Evolutionary conservation across 2,329 filamentous ascomycete species (phyloP), one percentile per base, ranked within the genome.

Genomic region (Venturia aucupariae): DNA sequence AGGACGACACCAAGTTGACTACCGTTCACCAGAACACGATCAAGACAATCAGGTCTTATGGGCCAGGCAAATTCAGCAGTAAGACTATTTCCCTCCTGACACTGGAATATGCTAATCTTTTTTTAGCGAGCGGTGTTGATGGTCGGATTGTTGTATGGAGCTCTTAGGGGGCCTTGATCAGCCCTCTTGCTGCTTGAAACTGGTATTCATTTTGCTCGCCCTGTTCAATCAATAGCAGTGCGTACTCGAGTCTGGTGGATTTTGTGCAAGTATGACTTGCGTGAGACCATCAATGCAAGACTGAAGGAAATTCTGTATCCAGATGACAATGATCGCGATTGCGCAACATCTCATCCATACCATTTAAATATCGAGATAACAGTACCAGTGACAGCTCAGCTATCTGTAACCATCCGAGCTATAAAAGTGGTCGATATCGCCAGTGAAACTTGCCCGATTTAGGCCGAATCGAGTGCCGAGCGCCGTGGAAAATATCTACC

Each of bases 21-120:
- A 97, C 94, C 13, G 86, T 94, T 59, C 94, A 99, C 77, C 94
- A 99, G 75, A 99, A 99, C 78, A 96, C 92, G 32, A 90, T 99
- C 73, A 91, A 85, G 72, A 96, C 87, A 2, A 80, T 99, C 61
- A 85, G 94, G 54, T 82, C 85, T 24, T 97, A 88, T 74, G 85
- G 92, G 71, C 83, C 83, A 64, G 80, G 81, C 51, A 91, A 92
- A 77, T 93, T 97, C 71, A 96, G 89, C 78, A 94, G 90, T 91
- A 84, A 86, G 89, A 84, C 61, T 54, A 48, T 8, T 35, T 22
- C 65, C 67, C 65, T 77, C 71, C 75, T 68, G 67, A 64, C 19
- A 44, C 42, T 61, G 66, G 70, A 67, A 71, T 8, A 17, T 11
- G 19, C 51, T 57, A 35, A 57, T 15, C 15, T 3, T 10, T n/a